phyloP scores from a whole-genome alignment of 495 filamentous ascomycete genomes.

The Neurospora sp. region DNA sequence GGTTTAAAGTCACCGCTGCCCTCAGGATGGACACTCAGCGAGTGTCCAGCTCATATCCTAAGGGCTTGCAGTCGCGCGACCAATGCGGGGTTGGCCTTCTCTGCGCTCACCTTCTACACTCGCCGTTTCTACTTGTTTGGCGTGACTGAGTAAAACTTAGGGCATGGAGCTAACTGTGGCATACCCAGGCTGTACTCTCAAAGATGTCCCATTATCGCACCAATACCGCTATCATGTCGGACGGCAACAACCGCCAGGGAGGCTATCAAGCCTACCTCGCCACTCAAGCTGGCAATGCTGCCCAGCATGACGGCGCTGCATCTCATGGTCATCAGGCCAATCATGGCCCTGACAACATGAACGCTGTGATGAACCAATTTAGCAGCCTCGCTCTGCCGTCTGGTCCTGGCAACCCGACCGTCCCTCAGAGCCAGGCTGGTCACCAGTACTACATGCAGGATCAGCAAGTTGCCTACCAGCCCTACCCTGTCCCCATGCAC shows the following conservation, averaged over 20 bases:
- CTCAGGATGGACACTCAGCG: background rate
- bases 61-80: background rate
- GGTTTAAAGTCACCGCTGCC: background rate
- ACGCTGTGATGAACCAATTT: constrained; percentile 30
- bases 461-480: constrained; percentile 21
- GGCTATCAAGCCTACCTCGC: constrained; percentile 13
- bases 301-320: constrained; percentile 13
- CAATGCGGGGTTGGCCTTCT: background rate
- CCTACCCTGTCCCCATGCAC: constrained; percentile 19
- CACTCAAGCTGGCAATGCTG: constrained; percentile 9
- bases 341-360: constrained; percentile 15
- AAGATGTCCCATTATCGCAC: constrained; percentile 19
- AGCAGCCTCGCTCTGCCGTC: constrained; percentile 25
- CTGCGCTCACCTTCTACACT: background rate
- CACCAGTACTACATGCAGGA: constrained; percentile 25
- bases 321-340: constrained; percentile 19
- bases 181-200: background rate
- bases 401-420: constrained; percentile 13
- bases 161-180: background rate
- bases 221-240: constrained; percentile 12
- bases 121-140: background rate
- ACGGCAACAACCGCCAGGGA: constrained; percentile 15
- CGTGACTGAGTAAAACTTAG: background rate
- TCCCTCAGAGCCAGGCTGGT: constrained; percentile 17
- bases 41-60: background rate